phyloP scores from a whole-genome alignment of 1,284 basidiomycete genomes.

The Ceratobasidium sp. region DNA sequence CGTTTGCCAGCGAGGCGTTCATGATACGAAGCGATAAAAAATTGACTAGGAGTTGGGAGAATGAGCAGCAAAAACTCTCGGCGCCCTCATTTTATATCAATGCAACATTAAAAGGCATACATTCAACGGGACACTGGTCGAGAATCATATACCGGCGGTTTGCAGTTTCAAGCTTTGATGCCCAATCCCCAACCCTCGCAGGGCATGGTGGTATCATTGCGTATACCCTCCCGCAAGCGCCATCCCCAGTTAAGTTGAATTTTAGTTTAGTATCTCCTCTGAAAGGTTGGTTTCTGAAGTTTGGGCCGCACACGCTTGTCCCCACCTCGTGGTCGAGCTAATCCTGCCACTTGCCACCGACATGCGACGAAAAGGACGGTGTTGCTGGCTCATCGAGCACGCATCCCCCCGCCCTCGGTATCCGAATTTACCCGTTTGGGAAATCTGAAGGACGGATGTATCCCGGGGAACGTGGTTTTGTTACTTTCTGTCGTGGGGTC shows the following conservation, averaged over 20 bases:
- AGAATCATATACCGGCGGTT: neutral
- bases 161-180: neutral
- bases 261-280: neutral
- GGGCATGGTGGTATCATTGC: too few relatives aligned
- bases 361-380: neutral
- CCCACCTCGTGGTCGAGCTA: neutral
- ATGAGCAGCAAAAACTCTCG: neutral
- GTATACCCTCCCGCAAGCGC: too few relatives aligned
- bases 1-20: neutral
- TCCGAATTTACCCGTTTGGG: neutral
- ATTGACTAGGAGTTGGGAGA: neutral
- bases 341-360: neutral
- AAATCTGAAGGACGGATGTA: neutral
- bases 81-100: neutral
- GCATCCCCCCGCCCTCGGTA: neutral
- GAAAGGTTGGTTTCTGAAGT: neutral
- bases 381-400: neutral
- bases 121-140: neutral
- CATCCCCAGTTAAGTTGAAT: neutral
- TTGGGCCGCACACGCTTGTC: neutral
- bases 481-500: neutral
- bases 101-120: neutral
- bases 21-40: neutral
- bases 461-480: constrained; percentile 10
- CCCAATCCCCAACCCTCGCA: neutral